A percentile compares a stretch with the other conserved stretches of the same genome.
Conservation (phyloP, 169 alveolate species). For the Plasmodium knowlesi region DNA sequence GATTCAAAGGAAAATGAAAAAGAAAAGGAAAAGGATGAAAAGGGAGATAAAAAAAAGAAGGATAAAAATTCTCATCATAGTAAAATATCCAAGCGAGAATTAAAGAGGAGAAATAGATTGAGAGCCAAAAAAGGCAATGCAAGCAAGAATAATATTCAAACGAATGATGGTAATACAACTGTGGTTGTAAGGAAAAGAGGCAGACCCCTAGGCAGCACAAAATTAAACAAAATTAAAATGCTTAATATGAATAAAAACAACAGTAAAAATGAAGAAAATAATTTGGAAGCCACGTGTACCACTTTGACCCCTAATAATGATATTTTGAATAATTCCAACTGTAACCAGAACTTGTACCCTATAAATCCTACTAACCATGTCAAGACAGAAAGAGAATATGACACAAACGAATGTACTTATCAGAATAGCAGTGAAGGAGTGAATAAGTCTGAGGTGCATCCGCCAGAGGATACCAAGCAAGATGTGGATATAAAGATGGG, state of each 20-base stretch:
- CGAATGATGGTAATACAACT: neutral
- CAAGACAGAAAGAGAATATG: neutral
- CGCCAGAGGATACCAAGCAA: neutral
- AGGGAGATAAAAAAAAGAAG: neutral
- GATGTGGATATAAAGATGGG: neutral
- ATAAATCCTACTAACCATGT: neutral
- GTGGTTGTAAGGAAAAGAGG: constrained; percentile 66
- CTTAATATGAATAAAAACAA: neutral
- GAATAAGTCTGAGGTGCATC: neutral
- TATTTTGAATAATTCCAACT: neutral
- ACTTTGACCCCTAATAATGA: neutral
- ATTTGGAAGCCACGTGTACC: neutral
- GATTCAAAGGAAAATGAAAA: neutral
- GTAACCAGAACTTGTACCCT: neutral
- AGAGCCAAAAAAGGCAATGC: neutral
- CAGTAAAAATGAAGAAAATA: neutral
- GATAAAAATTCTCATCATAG: neutral
- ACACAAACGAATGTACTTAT: neutral
- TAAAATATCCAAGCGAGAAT: constrained; percentile 2
- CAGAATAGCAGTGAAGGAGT: neutral
- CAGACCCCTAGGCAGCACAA: constrained; percentile 70
- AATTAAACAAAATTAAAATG: constrained; percentile 16
- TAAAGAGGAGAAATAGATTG: constrained; percentile 34
- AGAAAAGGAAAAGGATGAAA: constrained; percentile 4
- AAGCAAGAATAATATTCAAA: neutral